A percentile compares a stretch with the other conserved stretches of the same genome.
Conservation (phyloP, 2,329 filamentous ascomycete genomes). For the Penicillium sp. region DNA sequence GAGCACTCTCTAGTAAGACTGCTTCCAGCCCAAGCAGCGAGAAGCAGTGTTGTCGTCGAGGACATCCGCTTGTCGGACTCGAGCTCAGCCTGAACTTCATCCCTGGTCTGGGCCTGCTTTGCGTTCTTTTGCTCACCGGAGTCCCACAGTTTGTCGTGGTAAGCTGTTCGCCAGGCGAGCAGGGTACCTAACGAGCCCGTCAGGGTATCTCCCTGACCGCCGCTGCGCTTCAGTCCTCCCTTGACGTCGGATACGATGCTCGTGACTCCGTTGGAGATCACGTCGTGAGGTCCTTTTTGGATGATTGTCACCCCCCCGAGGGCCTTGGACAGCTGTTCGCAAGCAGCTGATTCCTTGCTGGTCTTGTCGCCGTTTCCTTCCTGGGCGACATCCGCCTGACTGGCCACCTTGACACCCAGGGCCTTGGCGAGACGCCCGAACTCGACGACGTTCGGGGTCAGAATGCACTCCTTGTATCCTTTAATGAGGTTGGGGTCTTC, state of each 20-base stretch:
- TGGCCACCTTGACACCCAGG: constrained; percentile 62
- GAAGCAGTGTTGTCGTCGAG: constrained; percentile 60
- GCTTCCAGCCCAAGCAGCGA: constrained; percentile 84
- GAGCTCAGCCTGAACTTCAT: constrained; percentile 41
- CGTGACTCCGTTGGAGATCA: constrained; percentile 73
- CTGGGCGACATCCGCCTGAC: constrained; percentile 36
- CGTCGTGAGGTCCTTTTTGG: constrained; percentile 81
- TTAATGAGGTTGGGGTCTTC: constrained; percentile 71
- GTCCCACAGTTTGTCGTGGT: constrained; percentile 79
- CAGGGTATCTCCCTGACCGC: constrained; percentile 92
- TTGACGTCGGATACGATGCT: constrained; percentile 74
- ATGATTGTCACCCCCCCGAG: constrained; percentile 87
- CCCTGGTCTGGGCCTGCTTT: constrained; percentile 35
- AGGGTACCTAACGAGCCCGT: constrained; percentile 88
- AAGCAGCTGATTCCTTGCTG: constrained; percentile 57
- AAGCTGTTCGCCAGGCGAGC: constrained; percentile 82
- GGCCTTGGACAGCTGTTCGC: constrained; percentile 67
- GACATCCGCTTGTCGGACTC: constrained; percentile 57
- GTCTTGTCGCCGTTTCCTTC: constrained; percentile 42
- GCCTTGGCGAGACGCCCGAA: constrained; percentile 78
- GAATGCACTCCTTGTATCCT: constrained; percentile 78
- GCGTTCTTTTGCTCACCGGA: constrained; percentile 32
- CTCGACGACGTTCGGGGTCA: constrained; percentile 95
- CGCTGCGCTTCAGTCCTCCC: constrained; percentile 85
- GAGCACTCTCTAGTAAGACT: constrained; percentile 89